phyloP scores from a whole-genome alignment of 129 eudicot species.

The Gnaphalium uliginosum region DNA sequence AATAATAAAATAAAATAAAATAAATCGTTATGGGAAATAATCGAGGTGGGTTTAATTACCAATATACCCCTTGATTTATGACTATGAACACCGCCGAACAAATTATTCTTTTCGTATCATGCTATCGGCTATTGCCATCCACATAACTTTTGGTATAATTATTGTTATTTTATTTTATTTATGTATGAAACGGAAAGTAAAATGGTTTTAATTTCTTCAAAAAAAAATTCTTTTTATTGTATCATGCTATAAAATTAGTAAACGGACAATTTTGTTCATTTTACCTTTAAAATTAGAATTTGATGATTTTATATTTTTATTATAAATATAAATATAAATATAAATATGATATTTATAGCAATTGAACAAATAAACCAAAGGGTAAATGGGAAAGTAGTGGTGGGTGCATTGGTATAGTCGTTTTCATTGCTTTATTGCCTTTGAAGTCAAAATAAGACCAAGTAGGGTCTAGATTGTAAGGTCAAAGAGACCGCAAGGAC shows the following conservation, averaged over 20 bases:
- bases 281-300: background rate
- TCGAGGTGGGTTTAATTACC: background rate
- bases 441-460: background rate
- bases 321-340: no score
- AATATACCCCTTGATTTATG: background rate
- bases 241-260: background rate
- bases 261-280: background rate
- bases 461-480: background rate
- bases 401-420: background rate
- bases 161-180: no score
- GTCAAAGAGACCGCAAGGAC: background rate
- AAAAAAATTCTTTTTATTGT: no score
- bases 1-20: no score
- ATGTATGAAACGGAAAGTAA: no score
- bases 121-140: background rate
- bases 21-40: background rate
- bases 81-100: no score
- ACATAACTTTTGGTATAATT: background rate
- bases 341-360: background rate
- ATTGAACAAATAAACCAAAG: background rate
- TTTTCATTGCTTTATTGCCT: background rate
- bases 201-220: no score
- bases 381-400: background rate
- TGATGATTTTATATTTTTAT: background rate
- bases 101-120: background rate